Conservation (phyloP, 2,329 filamentous ascomycete species). For the Clarireedia sp. region DNA sequence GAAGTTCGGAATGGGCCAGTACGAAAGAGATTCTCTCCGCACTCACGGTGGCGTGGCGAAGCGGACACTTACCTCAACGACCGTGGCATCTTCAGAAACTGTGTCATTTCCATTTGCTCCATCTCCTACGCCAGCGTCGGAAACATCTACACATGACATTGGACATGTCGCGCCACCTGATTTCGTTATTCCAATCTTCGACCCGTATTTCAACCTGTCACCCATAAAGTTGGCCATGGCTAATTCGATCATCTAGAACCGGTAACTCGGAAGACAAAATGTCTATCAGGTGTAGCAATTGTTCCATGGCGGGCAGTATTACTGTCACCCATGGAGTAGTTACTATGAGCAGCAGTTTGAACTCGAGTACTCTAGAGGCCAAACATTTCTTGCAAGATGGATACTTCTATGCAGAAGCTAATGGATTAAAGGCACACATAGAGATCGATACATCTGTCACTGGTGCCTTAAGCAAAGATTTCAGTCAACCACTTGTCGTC, state of each 20-base stretch:
- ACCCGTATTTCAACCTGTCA: neutral
- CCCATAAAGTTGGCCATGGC: neutral
- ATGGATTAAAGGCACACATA: conserved; percentile 5
- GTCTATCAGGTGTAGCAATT: conserved; percentile 3
- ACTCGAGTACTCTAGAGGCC: neutral
- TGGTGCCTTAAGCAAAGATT: neutral
- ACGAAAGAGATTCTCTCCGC: conserved; percentile 9
- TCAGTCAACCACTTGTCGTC: neutral
- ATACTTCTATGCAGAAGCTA: neutral
- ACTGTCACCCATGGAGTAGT: conserved; percentile 2
- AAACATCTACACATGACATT: neutral
- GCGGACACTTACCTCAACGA: neutral
- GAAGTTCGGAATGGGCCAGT: conserved; percentile 13
- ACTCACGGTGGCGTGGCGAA: neutral
- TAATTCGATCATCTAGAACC: neutral
- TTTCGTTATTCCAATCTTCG: neutral
- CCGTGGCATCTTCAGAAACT: neutral
- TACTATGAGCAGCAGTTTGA: neutral
- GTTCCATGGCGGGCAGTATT: neutral
- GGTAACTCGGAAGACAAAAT: neutral
- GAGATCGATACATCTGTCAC: neutral
- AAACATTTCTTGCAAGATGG: conserved; percentile 4
- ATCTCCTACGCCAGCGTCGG: neutral
- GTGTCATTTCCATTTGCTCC: neutral
- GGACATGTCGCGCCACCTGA: neutral